Percentiles rank a stretch among this genome's conserved stretches.
Evolutionary conservation across 1,284 basidiomycete species (phyloP).

Genomic region (Trichosporon asahii): DNA sequence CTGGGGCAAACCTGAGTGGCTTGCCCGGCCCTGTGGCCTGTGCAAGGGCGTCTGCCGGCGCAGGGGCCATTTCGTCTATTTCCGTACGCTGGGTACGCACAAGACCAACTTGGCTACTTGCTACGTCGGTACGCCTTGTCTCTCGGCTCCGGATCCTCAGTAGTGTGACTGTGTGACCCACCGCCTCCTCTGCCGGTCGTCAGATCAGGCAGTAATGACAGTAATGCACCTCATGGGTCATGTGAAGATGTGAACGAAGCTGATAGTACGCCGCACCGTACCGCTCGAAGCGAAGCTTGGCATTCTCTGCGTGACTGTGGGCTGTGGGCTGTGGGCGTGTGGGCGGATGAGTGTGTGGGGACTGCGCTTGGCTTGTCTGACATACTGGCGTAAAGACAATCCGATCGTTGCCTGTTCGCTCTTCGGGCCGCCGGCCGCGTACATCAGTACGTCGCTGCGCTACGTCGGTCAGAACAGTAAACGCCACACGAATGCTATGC

Average conservation of each 20-base stretch:
- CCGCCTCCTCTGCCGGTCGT: not conserved
- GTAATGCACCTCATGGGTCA: not conserved
- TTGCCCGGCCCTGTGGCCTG: not conserved
- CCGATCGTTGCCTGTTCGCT: not conserved
- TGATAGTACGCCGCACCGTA: not conserved
- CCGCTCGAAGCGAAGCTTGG: not conserved
- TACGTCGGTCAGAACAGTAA: not conserved
- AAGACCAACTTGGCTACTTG: not conserved
- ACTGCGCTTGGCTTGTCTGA: no score
- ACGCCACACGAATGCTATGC: not conserved
- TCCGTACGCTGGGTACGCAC: not conserved
- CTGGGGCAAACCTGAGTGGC: not conserved
- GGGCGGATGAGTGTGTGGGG: no score
- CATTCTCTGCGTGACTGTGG: not conserved
- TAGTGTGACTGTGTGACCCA: not conserved
- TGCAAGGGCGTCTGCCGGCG: not conserved
- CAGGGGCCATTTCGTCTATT: not conserved
- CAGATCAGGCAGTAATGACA: not conserved
- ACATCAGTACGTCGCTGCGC: not conserved
- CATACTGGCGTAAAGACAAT: not conserved
- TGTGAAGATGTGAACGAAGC: not conserved
- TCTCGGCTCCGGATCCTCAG: not conserved
- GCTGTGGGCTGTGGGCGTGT: no score
- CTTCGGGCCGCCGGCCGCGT: not conserved
- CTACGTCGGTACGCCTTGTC: not conserved